Conservation (phyloP, 2,329 filamentous ascomycete genomes). For the Zymoseptoria ardabiliae region DNA sequence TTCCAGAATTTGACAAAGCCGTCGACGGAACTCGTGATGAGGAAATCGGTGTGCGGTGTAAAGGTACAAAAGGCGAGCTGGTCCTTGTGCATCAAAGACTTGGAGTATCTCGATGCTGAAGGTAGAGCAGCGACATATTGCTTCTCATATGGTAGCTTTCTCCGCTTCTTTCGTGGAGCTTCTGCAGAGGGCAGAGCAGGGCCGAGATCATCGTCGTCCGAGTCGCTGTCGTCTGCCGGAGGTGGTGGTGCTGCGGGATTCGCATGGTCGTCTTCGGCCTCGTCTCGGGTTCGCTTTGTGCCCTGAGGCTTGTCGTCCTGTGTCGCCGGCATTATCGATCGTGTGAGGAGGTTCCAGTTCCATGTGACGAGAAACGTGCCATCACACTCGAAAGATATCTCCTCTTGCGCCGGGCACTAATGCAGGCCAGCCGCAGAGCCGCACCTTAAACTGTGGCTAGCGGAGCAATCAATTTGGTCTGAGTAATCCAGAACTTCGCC, state of each 20-base stretch:
- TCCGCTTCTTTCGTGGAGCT: slow-evolving; percentile 74
- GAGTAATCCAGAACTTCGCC: neutral
- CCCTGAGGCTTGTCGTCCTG: slow-evolving; percentile 16
- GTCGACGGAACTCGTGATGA: slow-evolving; percentile 88
- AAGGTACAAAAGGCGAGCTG: slow-evolving; percentile 81
- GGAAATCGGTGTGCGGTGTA: slow-evolving; percentile 85
- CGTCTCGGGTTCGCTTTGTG: slow-evolving; percentile 25
- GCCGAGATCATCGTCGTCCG: slow-evolving; percentile 74
- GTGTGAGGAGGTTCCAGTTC: neutral
- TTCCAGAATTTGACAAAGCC: slow-evolving; percentile 99
- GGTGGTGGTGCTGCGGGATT: slow-evolving; percentile 1
- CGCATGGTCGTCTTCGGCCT: slow-evolving; percentile 14
- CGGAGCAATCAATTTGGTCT: neutral
- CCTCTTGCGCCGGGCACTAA: slow-evolving; percentile 6
- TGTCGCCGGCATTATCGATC: slow-evolving; percentile 11
- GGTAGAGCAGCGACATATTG: slow-evolving; percentile 89
- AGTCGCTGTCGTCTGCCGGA: slow-evolving; percentile 49
- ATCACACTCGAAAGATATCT: neutral
- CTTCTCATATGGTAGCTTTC: slow-evolving; percentile 88
- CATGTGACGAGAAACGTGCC: neutral
- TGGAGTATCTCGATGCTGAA: slow-evolving; percentile 73
- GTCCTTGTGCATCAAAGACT: slow-evolving; percentile 97
- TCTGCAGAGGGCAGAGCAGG: slow-evolving; percentile 77
- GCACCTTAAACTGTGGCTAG: neutral
- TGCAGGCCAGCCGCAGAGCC: neutral